These are phyloP conservation scores for Amanita fuliginea DNA, from an alignment of 768 basidiomycete genomes.

Conservation along the genomic window DNA sequence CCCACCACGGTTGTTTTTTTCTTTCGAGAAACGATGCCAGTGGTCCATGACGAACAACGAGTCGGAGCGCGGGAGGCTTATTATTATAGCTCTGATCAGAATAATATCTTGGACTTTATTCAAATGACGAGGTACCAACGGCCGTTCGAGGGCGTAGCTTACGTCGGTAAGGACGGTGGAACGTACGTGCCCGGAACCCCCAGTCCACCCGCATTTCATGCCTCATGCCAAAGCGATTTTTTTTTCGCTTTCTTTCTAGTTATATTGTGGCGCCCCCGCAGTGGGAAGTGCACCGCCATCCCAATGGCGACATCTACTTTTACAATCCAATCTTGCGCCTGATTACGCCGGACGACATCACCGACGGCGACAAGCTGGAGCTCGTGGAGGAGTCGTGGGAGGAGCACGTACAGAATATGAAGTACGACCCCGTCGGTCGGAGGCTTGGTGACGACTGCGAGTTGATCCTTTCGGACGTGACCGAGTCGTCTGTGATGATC, in stretches of 20 bases:
- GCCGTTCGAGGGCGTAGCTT: constrained; percentile 2
- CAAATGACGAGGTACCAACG: constrained; percentile 10
- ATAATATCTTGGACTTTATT: constrained; percentile 8
- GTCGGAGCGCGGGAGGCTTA: no score
- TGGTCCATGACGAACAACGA: no score
- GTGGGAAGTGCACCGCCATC: constrained; percentile 28
- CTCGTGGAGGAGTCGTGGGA: constrained; percentile 24
- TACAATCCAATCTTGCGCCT: constrained; percentile 23
- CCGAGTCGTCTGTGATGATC: constrained; percentile 21
- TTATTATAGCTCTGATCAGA: background rate
- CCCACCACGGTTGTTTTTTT: no score
- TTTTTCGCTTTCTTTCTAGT: background rate
- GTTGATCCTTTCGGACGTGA: constrained; percentile 27
- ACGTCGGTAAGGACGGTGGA: background rate
- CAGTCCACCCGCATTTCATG: background rate
- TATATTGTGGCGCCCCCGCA: constrained; percentile 3
- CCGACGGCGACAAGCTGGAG: constrained; percentile 19
- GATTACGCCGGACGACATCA: constrained; percentile 29
- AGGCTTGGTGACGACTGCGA: constrained; percentile 28
- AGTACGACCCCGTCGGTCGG: constrained; percentile 17
- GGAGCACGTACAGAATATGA: constrained; percentile 23
- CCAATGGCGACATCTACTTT: constrained; percentile 37
- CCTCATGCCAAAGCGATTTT: background rate
- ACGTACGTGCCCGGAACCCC: background rate
- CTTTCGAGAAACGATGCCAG: no score